Conservation (phyloP, 202 grass and related monocot species). For the Bolboschoenoplectus hybrid region DNA sequence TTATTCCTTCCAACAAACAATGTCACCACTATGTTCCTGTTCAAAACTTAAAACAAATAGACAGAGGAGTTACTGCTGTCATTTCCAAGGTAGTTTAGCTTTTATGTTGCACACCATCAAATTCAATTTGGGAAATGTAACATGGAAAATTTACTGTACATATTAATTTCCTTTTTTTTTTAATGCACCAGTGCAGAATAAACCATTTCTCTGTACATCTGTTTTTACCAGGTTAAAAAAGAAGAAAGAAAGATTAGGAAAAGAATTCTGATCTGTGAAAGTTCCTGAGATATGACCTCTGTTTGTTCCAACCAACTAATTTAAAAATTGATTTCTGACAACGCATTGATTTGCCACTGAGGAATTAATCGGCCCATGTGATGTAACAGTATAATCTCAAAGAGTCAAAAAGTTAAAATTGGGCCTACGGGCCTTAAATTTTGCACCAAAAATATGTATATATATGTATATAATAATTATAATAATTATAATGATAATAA, state of each 20-base stretch:
- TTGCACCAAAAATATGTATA: neutral
- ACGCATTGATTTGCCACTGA: neutral
- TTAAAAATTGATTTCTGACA: neutral
- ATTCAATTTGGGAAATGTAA: slow-evolving; percentile 22
- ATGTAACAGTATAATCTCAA: slow-evolving; percentile 3
- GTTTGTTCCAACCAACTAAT: neutral
- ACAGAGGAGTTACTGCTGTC: slow-evolving; percentile 4
- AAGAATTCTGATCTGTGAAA: neutral
- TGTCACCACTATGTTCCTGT: too few relatives aligned
- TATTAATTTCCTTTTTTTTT: too few relatives aligned
- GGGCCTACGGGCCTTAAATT: neutral
- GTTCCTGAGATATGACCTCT: neutral
- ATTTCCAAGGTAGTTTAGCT: slow-evolving; percentile 6
- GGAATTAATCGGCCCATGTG: slow-evolving; percentile 7
- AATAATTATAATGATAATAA: neutral
- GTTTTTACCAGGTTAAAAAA: neutral
- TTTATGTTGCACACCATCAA: neutral
- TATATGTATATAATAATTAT: neutral
- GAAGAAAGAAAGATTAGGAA: neutral
- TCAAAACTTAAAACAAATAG: neutral
- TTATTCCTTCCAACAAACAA: too few relatives aligned
- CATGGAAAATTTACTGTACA: neutral
- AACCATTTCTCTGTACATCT: neutral
- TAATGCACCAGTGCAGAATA: neutral
- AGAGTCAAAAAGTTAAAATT: neutral